Conservation (phyloP, 202 grass and related monocot genomes). For the Panicum virgatum region DNA sequence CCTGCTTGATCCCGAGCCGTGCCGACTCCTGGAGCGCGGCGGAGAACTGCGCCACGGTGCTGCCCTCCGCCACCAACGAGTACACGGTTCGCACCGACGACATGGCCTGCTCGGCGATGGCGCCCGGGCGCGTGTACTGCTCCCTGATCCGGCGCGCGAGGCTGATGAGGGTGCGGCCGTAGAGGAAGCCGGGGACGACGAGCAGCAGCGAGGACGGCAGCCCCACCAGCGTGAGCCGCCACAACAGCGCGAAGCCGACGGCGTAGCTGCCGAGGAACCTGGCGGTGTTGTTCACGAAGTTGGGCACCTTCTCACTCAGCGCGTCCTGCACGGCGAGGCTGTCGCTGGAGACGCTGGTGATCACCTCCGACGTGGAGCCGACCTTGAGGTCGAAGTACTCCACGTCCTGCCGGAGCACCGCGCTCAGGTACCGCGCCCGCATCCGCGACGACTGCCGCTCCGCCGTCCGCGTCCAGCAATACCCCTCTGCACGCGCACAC, state of each 20-base stretch:
- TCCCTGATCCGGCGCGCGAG: slow-evolving; percentile 59
- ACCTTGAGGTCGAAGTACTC: slow-evolving; percentile 88
- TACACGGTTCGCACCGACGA: slow-evolving; percentile 71
- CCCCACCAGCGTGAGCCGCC: slow-evolving; percentile 57
- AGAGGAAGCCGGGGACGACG: slow-evolving; percentile 70
- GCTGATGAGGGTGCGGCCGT: slow-evolving; percentile 49
- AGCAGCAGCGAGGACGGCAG: slow-evolving; percentile 65
- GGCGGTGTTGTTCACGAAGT: slow-evolving; percentile 32
- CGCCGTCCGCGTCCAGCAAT: slow-evolving; percentile 75
- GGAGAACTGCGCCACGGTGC: slow-evolving; percentile 55
- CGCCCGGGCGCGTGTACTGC: slow-evolving; percentile 60
- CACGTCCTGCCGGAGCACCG: slow-evolving; percentile 82
- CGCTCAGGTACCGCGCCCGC: slow-evolving; percentile 60
- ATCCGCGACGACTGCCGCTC: slow-evolving; percentile 83
- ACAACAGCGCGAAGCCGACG: slow-evolving; percentile 56
- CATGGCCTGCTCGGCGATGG: slow-evolving; percentile 67
- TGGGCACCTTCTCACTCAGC: not conserved
- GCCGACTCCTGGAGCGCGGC: slow-evolving; percentile 57
- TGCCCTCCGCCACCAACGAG: slow-evolving; percentile 58
- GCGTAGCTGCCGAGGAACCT: slow-evolving; percentile 63
- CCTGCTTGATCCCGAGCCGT: slow-evolving; percentile 65
- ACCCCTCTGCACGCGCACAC: slow-evolving; percentile 52
- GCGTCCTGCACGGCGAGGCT: not conserved
- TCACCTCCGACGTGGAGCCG: slow-evolving; percentile 71
- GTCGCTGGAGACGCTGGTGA: slow-evolving; percentile 28